Evolutionary conservation across 2,329 filamentous ascomycete species (phyloP), one percentile per base, ranked within the genome.

Genomic region (Trichoderma afroharzianum): DNA sequence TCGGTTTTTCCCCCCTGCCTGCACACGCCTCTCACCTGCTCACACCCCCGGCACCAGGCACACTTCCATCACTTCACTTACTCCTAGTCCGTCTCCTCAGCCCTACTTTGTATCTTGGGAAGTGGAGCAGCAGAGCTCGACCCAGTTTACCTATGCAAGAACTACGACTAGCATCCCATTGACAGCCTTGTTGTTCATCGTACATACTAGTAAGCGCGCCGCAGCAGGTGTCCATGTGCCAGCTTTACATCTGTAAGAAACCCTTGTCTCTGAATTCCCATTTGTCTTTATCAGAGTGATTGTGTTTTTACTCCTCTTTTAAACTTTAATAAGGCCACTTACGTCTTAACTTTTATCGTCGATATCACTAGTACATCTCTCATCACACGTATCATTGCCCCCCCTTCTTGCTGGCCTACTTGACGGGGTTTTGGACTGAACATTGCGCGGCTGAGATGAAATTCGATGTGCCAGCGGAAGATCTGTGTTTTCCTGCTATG

Each of bases 141-240:
- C 36, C 59, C 33, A 63, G 24, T 39, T 39, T 57, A 26, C 64
- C 7, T 18, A 21, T 58, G 66, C 61, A 61, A 68, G 66, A 68
- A 47, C 66, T 68, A 47, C 39, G 26, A 50, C 53, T 67, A 67
- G 63, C 47, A 67, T 67, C 53, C 53, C 63, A 21, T 24, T 32
- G 66, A 50, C 47, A 39, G 66, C 36, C 53, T 61, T 50, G 55
- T 30, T 68, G 53, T 43, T 28, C 57, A 32, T 59, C 36, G 26
- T 68, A 50, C 36, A 59, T 59, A 59, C 57, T 59, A 59, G 57
- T 59, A 68, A 50, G 66, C 66, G 66, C 66, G 66, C 66, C 66
- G 53, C 64, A 58, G 64, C 64, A 68, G 26, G 39, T 69, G 67
- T 26, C 55, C 67, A 69, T 69, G 67, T 69, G 67, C 67, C 39